Percentiles rank a stretch among this genome's conserved stretches.
These are phyloP conservation scores for Fusarium austroafricanum DNA, from an alignment of 2,329 filamentous ascomycete species.

Conservation along the genomic window DNA sequence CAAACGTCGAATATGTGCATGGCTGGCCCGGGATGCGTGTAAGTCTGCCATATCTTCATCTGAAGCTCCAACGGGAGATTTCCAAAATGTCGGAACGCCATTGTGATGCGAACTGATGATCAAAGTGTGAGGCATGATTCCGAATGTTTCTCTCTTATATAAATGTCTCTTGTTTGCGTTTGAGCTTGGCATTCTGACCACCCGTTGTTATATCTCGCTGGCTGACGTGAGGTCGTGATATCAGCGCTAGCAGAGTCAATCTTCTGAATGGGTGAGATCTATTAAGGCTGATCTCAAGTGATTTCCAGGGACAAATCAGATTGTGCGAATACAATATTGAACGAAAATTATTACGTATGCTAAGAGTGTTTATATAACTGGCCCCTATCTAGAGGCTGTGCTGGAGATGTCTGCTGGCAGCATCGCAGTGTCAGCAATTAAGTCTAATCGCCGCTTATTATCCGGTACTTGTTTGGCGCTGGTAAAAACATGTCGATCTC, in stretches of 20 bases:
- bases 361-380: background rate
- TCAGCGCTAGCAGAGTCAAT: slow-evolving; percentile 22
- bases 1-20: slow-evolving; percentile 49
- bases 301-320: slow-evolving; percentile 1
- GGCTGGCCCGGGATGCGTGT: slow-evolving; percentile 26
- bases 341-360: background rate
- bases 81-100: slow-evolving; percentile 40
- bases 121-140: too few species aligned
- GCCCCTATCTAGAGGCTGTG: background rate
- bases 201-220: background rate
- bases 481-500: background rate
- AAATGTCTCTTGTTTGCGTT: background rate
- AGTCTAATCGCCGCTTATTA: background rate
- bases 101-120: background rate
- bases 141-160: background rate
- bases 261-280: background rate
- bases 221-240: slow-evolving; percentile 15
- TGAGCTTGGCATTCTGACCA: background rate
- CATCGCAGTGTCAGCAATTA: background rate
- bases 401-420: background rate
- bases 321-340: background rate
- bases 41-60: slow-evolving; percentile 41
- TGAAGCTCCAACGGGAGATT: slow-evolving; percentile 42
- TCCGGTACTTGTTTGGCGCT: background rate
- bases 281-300: background rate